Conservation (phyloP, 192 early-diverging fungal genomes). For the Gonapodya prolifera region DNA sequence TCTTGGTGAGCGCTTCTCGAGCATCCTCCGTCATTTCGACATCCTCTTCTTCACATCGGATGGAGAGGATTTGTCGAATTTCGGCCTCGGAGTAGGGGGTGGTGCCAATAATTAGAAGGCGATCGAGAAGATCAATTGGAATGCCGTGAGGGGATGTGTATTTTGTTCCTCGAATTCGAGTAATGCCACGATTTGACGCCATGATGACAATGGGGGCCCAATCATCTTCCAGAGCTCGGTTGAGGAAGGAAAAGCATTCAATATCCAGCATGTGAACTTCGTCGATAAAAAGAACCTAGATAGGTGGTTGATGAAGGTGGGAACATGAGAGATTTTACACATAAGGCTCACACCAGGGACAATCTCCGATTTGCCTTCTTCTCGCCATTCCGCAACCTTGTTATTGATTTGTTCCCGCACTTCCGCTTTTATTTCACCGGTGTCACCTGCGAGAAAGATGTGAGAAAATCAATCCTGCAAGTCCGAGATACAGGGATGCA, state of each 20-base stretch:
- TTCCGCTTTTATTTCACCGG: conserved; percentile 95
- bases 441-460: conserved; percentile 42
- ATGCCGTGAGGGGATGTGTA: conserved; percentile 95
- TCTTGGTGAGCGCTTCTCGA: conserved; percentile 67
- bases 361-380: conserved; percentile 97
- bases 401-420: conserved; percentile 96
- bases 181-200: conserved; percentile 97
- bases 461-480: neutral
- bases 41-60: conserved; percentile 86
- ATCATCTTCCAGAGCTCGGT: conserved; percentile 90
- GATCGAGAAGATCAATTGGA: conserved; percentile 90
- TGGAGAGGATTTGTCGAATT: conserved; percentile 75
- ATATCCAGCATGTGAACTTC: conserved; percentile 99
- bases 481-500: neutral
- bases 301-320: neutral
- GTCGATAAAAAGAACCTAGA: conserved; percentile 85
- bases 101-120: conserved; percentile 90
- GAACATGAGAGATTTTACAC: neutral
- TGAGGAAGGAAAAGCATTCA: conserved; percentile 98
- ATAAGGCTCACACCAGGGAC: conserved; percentile 68
- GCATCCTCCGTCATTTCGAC: conserved; percentile 85
- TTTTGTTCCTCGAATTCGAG: conserved; percentile 89
- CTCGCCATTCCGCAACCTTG: conserved; percentile 93
- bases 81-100: conserved; percentile 73
- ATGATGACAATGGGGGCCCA: conserved; percentile 97